Base-by-base conservation (phyloP, 768 basidiomycete genomes). In the Kondoa subrosea region DNA sequence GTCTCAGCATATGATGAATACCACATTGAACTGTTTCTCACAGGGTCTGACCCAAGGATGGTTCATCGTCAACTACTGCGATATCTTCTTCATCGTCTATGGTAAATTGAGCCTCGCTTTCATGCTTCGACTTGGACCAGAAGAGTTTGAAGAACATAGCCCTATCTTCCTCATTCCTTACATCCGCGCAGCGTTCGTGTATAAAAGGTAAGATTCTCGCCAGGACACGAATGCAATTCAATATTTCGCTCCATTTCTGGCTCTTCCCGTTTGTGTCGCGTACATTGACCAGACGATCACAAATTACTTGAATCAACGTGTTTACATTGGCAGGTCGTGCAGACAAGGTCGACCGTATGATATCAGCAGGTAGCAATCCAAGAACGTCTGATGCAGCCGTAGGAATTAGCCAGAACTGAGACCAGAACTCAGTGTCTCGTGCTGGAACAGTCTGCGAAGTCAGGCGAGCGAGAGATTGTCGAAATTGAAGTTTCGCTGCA, bases 221-320 rank as follows among this genome's bases (percentile, higher is more conserved):
- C 25, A 99, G 82, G 4, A 96, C 83, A 31, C 93, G 83, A n/a
- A 96, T 75, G 75, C 91, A 91, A 74, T 95, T 97, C 58, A 99
- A 80, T 2, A 86, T 89, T 76, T 96, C 86, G 68, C 0, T 74
- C 89, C 1, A 87, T 86, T 31, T 90, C 80, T 86, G 83, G 4
- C 85, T 78, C 56, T 87, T 82, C 27, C 84, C 83, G 12, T 80
- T 78, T 69, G 78, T 80, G 17, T 30, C 29, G 25, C 31, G 31
- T 0, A 85, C 80, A 27, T 89, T 88, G 77, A 89, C 89, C 3
- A 89, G 81, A 29, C 85, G 83, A 17, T 81, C 79, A 40, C 84
- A 81, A 61, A 88, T 81, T 68, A 85, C 85, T 57, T 82, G 81
- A 73, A 92, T 83, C 65, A 95, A 84, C 15, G 87, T 89, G 21